phyloP scores from a whole-genome alignment of 2,329 filamentous ascomycete species.

The Stachybotrys elegans region DNA sequence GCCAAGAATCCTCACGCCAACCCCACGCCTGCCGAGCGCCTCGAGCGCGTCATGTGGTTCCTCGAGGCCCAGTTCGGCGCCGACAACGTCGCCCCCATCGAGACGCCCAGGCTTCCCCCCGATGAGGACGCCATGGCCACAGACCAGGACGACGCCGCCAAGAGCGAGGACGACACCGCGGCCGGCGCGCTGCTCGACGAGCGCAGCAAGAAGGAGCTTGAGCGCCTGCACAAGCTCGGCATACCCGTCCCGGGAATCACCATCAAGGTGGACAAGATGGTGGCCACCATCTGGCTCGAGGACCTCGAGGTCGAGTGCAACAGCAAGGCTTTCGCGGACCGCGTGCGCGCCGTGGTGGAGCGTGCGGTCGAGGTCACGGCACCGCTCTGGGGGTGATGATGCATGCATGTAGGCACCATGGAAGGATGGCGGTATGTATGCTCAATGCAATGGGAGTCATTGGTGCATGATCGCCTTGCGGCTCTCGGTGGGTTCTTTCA shows the following conservation, averaged over 20 bases:
- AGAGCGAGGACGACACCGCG: constrained; percentile 26
- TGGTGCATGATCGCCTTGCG: too few species aligned
- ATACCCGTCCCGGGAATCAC: constrained; percentile 87
- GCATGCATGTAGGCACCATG: too few species aligned
- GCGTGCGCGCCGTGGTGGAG: constrained; percentile 86
- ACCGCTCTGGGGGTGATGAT: constrained; percentile 56
- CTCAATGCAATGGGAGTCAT: too few species aligned
- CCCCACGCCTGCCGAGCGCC: constrained; percentile 66
- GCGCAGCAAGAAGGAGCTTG: constrained; percentile 64
- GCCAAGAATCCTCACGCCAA: constrained; percentile 67
- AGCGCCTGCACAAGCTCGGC: constrained; percentile 73
- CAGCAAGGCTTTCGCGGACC: constrained; percentile 72
- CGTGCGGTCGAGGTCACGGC: constrained; percentile 82
- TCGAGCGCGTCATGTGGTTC: constrained; percentile 88
- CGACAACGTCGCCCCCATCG: constrained; percentile 74
- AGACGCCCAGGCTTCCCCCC: constrained; percentile 52
- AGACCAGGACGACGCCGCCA: constrained; percentile 23
- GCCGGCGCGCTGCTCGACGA: constrained; percentile 43
- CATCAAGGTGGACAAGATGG: constrained; percentile 82
- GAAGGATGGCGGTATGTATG: too few species aligned
- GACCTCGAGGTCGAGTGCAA: constrained; percentile 82
- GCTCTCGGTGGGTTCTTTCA: too few species aligned
- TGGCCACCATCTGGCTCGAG: constrained; percentile 88
- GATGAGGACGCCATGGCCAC: constrained; percentile 25
- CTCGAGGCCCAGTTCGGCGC: constrained; percentile 93